Conservation (phyloP, 2,329 filamentous ascomycete species). For the Fusarium redolens region DNA sequence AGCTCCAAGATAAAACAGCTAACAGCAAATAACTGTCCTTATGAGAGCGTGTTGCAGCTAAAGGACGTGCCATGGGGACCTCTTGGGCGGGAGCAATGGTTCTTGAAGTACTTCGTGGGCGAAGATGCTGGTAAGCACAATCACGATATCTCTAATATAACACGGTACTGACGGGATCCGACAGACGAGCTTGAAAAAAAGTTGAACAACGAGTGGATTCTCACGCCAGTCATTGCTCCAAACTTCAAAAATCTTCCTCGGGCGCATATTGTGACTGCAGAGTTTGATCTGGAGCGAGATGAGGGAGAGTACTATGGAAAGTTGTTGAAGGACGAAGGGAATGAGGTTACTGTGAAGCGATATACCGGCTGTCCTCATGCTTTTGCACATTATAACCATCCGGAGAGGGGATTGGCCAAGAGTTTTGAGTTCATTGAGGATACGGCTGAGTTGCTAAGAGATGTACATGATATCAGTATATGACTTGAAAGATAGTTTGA, state of each 20-base stretch:
- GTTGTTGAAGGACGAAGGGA: not conserved
- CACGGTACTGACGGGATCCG: rapidly evolving
- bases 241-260: not conserved
- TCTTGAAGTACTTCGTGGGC: not conserved
- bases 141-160: rapidly evolving
- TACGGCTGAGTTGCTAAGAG: not conserved
- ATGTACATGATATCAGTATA: not conserved
- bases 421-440: not conserved
- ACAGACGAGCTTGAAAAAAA: not conserved
- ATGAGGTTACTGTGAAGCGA: not conserved
- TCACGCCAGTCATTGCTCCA: not conserved
- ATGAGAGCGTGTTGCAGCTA: not conserved
- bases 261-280: not conserved
- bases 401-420: not conserved
- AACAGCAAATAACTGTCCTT: not conserved
- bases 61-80: not conserved
- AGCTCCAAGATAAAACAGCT: not conserved
- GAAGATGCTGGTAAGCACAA: not conserved
- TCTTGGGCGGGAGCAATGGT: not conserved
- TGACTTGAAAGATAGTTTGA: no score
- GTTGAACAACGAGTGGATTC: not conserved
- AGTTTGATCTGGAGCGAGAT: conserved; percentile 4
- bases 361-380: not conserved
- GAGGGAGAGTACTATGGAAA: not conserved
- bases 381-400: not conserved